Percentiles rank a stretch among this genome's conserved stretches.
Conservation (phyloP, 2,329 filamentous ascomycete species). For the Paracamarosporium sp. region DNA sequence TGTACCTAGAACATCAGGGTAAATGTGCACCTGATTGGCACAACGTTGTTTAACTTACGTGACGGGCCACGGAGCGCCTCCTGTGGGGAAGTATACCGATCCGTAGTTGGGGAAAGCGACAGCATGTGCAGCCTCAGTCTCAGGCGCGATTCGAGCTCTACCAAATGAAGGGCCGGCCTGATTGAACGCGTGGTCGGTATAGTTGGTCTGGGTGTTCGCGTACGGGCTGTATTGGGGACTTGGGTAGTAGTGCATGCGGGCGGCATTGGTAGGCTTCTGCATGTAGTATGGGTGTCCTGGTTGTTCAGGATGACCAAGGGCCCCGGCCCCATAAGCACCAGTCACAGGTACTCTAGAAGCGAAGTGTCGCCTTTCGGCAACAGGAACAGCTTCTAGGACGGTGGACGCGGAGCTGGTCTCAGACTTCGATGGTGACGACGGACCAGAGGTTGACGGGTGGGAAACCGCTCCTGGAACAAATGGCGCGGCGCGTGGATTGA, state of each 20-base stretch:
- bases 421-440: not conserved
- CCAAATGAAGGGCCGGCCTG: not conserved
- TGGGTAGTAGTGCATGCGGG: no score
- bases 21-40: not conserved
- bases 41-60: not conserved
- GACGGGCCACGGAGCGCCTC: not conserved
- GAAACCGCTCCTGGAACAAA: conserved; percentile 5
- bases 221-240: not conserved
- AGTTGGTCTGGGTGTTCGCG: not conserved
- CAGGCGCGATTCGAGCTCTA: not conserved
- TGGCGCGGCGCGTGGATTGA: conserved; percentile 8
- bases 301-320: not conserved
- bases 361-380: not conserved
- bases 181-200: not conserved
- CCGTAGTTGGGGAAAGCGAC: not conserved
- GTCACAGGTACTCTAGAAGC: not conserved
- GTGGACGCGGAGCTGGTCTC: not conserved
- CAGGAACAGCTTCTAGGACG: not conserved
- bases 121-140: not conserved
- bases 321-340: not conserved
- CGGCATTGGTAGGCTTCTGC: not conserved
- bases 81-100: not conserved
- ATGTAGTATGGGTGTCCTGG: not conserved
- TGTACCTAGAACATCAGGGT: not conserved
- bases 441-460: conserved; percentile 1